Base-by-base conservation (phyloP, 768 basidiomycete genomes). In the Collybia sordida region DNA sequence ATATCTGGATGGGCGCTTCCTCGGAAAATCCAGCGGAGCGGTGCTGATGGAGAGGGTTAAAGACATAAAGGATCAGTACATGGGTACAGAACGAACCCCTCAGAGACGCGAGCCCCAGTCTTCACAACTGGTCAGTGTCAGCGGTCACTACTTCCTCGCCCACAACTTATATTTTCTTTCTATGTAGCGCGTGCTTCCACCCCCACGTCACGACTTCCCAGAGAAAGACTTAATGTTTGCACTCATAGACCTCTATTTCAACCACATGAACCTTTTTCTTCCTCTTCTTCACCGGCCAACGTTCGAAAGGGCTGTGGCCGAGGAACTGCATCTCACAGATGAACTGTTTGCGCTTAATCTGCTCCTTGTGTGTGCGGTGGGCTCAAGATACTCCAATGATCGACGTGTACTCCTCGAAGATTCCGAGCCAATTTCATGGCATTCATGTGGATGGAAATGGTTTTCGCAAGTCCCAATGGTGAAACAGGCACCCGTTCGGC, bases 261-360 rank as follows among this genome's bases (percentile, higher is more conserved):
- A 53, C 2, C 56, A 78, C 31, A 50, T 76, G 53, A 88, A 92
- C 57, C 55, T 71, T 19, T 72, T 78, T 46, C 60, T 80, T 0
- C 90, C 91, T 1, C 70, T 94, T 1, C 70, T 96, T 3, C 90
- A 93, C 57, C 78, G 83, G 6, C 83, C 82, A 0, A 80, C 80
- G 4, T 89, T 94, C 56, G 75, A 85, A 34, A 68, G 72, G 12
- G 69, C 72, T 14, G 57, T 86, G 21, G 57, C 57, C 1, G 73
- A 79, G 6, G 78, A 77, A 0, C 58, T 82, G 2, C 83, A 90
- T 56, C 63, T 72, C 15, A 65, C 61, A 1, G 71, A 88, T 48
- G 41, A 69, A 0, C 58, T 70, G 0, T 91, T 93, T 61, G 80
- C 76, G 0, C 64, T 75, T 3, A 77, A 78, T 0, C 75, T 90